These are phyloP conservation scores for Grigorovia yakushimaensis DNA, from an alignment of 805 yeast genomes.

Conservation along the genomic window DNA sequence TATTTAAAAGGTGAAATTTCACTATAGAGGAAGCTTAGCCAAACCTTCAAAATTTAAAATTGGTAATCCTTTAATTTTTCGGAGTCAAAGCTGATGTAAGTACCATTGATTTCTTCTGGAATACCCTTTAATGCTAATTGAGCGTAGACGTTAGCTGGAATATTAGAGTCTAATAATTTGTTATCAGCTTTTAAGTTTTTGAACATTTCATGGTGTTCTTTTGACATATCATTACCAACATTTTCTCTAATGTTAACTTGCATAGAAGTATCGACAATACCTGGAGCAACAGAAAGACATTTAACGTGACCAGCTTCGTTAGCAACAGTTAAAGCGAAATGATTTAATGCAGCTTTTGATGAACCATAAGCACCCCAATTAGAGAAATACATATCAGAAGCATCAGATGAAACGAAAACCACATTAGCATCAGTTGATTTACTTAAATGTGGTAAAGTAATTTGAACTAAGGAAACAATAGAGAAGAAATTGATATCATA, in stretches of 20 bases:
- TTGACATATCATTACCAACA: constrained; percentile 47
- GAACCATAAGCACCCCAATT: constrained; percentile 88
- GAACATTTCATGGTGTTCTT: constrained; percentile 51
- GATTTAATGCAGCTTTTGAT: constrained; percentile 84
- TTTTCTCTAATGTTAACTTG: constrained; percentile 65
- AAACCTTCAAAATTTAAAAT: too few species aligned
- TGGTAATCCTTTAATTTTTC: constrained; percentile 10
- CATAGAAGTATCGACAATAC: constrained; percentile 88
- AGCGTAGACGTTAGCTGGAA: constrained; percentile 64
- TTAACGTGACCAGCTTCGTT: constrained; percentile 48
- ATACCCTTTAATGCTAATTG: constrained; percentile 57
- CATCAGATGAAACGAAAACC: constrained; percentile 81
- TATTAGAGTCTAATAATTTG: constrained; percentile 53
- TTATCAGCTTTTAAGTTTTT: constrained; percentile 47
- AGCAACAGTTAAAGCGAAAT: constrained; percentile 56
- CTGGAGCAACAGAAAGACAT: constrained; percentile 77
- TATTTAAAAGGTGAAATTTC: too few species aligned
- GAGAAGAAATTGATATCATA: constrained; percentile 77
- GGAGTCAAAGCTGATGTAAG: constrained; percentile 54
- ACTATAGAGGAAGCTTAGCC: too few species aligned
- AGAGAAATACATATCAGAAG: constrained; percentile 40
- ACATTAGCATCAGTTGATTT: constrained; percentile 47
- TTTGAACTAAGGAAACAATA: constrained; percentile 47
- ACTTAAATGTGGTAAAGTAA: constrained; percentile 48
- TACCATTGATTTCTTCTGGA: constrained; percentile 49